A percentile compares a stretch with the other conserved stretches of the same genome.
phyloP scores from a whole-genome alignment of 2,329 filamentous ascomycete species.

The Rasamsonia emersonii region DNA sequence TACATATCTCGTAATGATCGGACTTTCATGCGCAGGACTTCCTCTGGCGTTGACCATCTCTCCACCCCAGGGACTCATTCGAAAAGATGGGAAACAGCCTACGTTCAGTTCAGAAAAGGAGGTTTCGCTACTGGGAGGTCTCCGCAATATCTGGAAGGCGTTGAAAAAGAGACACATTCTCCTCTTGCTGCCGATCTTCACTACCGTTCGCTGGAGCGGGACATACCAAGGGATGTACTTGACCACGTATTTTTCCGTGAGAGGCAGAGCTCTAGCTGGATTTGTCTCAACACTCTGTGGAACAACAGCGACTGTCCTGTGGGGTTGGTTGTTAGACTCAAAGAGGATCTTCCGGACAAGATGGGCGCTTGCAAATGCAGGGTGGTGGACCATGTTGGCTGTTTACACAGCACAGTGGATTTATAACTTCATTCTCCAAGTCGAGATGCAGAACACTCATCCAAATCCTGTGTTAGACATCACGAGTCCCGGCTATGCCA shows the following conservation, averaged over 20 bases:
- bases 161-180: constrained; percentile 38
- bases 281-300: neutral
- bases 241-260: constrained; percentile 3
- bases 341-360: neutral
- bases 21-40: constrained; percentile 37
- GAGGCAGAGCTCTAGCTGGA: neutral
- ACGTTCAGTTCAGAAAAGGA: neutral
- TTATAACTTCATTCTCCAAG: constrained; percentile 1
- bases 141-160: constrained; percentile 27
- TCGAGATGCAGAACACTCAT: neutral
- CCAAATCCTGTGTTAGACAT: constrained; percentile 1
- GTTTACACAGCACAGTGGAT: neutral
- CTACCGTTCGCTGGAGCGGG: constrained; percentile 42
- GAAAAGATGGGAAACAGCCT: constrained; percentile 25
- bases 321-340: constrained; percentile 1
- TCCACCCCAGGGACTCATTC: constrained; percentile 36
- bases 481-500: neutral
- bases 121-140: constrained; percentile 12
- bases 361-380: neutral
- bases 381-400: constrained; percentile 1
- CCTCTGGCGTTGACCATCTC: constrained; percentile 37
- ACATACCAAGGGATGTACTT: constrained; percentile 45
- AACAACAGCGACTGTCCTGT: neutral
- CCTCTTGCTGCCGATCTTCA: constrained; percentile 39
- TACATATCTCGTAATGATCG: constrained; percentile 33